Conservation (phyloP, 208 protist genomes). For the Acanthamoeba royreba region DNA sequence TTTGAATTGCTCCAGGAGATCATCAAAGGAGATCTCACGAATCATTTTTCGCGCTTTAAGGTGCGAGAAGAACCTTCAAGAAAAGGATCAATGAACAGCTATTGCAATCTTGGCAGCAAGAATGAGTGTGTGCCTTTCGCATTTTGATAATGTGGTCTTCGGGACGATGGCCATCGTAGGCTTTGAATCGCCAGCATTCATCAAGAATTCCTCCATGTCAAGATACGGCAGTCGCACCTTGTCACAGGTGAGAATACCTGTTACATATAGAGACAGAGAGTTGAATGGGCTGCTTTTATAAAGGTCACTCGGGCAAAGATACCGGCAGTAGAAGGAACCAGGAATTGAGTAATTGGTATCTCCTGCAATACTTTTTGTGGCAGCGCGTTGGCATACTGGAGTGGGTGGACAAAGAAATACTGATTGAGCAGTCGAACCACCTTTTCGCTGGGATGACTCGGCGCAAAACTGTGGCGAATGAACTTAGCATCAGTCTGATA, state of each 20-base stretch:
- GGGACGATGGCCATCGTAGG: background rate
- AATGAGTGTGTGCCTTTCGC: too few relatives aligned
- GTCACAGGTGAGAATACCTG: background rate
- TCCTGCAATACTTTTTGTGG: background rate
- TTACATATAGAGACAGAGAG: too few relatives aligned
- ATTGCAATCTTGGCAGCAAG: too few relatives aligned
- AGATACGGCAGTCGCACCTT: background rate
- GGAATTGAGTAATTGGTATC: background rate
- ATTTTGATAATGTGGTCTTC: background rate
- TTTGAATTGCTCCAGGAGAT: background rate
- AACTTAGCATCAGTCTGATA: background rate
- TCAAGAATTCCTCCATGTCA: background rate
- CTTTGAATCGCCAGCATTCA: background rate
- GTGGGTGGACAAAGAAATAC: slow-evolving; percentile 10
- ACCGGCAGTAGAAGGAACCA: background rate
- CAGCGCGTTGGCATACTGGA: background rate
- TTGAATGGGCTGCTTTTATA: too few relatives aligned
- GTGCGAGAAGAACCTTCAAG: background rate
- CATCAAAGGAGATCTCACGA: background rate
- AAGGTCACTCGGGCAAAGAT: background rate
- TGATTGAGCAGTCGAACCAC: background rate
- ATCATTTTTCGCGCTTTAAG: background rate
- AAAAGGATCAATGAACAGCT: too few relatives aligned
- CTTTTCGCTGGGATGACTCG: background rate
- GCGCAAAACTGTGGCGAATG: background rate